These are phyloP conservation scores for Fusarium dlaminii DNA, from an alignment of 2,329 filamentous ascomycete species.

Conservation along the genomic window DNA sequence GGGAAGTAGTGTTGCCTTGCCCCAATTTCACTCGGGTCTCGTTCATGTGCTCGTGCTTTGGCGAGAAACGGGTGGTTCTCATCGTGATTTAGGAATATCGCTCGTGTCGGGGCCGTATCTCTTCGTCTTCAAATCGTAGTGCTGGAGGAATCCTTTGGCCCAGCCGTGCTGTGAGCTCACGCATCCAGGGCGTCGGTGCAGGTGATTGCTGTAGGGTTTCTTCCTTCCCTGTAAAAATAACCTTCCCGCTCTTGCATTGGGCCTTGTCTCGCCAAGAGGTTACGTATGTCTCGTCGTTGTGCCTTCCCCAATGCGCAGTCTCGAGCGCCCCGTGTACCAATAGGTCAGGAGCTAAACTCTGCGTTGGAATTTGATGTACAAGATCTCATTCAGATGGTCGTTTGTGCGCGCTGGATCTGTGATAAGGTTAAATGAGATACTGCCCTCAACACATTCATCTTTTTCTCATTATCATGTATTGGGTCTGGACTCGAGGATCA, in stretches of 20 bases:
- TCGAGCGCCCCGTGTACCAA: background rate
- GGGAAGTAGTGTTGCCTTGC: background rate
- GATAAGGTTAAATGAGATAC: background rate
- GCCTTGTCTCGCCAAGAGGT: background rate
- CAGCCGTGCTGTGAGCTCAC: background rate
- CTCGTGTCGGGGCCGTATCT: background rate
- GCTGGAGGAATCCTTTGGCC: background rate
- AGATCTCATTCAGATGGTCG: background rate
- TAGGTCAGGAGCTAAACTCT: background rate
- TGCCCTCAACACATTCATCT: background rate
- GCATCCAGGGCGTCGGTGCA: no score
- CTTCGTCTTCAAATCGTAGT: background rate
- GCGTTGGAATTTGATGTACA: background rate
- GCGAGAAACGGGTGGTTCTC: background rate
- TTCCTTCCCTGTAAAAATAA: background rate
- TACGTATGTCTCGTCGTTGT: background rate
- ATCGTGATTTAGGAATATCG: background rate
- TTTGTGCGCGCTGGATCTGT: background rate
- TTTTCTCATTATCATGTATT: background rate
- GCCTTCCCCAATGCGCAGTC: background rate
- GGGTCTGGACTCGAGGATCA: accelerated
- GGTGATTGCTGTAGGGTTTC: background rate
- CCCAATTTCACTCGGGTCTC: accelerated
- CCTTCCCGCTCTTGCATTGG: background rate
- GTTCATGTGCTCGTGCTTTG: background rate